A percentile compares a stretch with the other conserved stretches of the same genome.
phyloP scores from a whole-genome alignment of 208 protist genomes.

The Wallacemonas sp. region DNA sequence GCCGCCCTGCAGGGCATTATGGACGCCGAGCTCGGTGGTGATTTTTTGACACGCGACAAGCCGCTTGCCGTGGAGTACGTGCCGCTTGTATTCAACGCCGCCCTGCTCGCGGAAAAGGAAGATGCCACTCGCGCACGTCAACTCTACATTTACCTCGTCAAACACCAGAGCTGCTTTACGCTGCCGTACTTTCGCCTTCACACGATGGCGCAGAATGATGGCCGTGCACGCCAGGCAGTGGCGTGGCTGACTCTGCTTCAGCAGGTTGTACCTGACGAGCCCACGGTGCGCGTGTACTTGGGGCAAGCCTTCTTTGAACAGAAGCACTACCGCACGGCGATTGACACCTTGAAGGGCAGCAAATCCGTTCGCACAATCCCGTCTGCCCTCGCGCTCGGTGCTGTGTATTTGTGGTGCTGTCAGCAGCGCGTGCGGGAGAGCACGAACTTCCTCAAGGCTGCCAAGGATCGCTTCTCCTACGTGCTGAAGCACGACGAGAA shows the following conservation, averaged over 20 bases:
- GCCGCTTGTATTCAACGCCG: slow-evolving; percentile 82
- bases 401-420: slow-evolving; percentile 59
- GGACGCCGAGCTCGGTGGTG: slow-evolving; percentile 65
- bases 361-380: slow-evolving; percentile 27
- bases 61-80: slow-evolving; percentile 42
- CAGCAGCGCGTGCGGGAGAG: slow-evolving; percentile 57
- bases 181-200: slow-evolving; percentile 76
- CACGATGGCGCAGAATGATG: slow-evolving; percentile 51
- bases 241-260: slow-evolving; percentile 78
- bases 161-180: slow-evolving; percentile 62
- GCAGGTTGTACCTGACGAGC: slow-evolving; percentile 58
- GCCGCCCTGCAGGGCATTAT: slow-evolving; percentile 69
- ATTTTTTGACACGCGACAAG: slow-evolving; percentile 33
- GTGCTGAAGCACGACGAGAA: slow-evolving; percentile 55
- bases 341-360: slow-evolving; percentile 38
- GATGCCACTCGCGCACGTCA: slow-evolving; percentile 42
- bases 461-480: slow-evolving; percentile 52
- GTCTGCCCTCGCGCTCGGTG: slow-evolving; percentile 56
- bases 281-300: slow-evolving; percentile 47
- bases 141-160: slow-evolving; percentile 83
- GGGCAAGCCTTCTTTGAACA: slow-evolving; percentile 61
- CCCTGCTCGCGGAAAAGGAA: slow-evolving; percentile 50
- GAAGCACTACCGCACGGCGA: slow-evolving; percentile 33
- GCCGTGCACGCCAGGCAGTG: slow-evolving; percentile 58
- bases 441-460: slow-evolving; percentile 33